Percentiles rank a stretch among this genome's conserved stretches.
phyloP scores from a whole-genome alignment of 345 rosid genomes.

The Eucalyptus cloeziana region DNA sequence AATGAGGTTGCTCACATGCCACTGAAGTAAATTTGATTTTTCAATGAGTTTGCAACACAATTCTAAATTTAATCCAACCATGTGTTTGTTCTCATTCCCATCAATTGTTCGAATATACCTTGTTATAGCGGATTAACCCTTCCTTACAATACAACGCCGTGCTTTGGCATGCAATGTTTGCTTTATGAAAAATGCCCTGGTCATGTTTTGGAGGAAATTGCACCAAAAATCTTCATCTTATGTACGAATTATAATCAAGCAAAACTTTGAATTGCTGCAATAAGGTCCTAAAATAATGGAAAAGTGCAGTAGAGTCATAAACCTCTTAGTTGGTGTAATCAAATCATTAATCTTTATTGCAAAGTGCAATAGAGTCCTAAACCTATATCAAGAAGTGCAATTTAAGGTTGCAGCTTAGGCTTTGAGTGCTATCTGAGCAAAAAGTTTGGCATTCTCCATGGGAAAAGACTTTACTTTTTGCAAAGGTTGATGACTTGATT shows the following conservation, averaged over 20 bases:
- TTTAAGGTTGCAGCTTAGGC: background rate
- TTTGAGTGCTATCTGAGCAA: background rate
- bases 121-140: background rate
- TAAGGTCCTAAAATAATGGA: background rate
- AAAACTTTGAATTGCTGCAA: background rate
- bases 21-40: background rate
- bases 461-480: background rate
- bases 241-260: background rate
- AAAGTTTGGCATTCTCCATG: background rate
- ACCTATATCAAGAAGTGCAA: too few relatives aligned
- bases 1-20: background rate
- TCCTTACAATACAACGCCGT: background rate
- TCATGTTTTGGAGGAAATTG: background rate
- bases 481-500: background rate
- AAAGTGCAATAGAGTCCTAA: too few relatives aligned
- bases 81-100: background rate
- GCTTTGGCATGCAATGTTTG: background rate
- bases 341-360: too few relatives aligned
- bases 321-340: background rate
- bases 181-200: background rate
- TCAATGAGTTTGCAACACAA: background rate
- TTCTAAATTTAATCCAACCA: background rate
- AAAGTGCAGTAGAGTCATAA: background rate
- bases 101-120: background rate
- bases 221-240: background rate